Evolutionary conservation across 495 filamentous ascomycete genomes (phyloP), one percentile per base, ranked within the genome.

Genomic region (Bryoglossum gracile): DNA sequence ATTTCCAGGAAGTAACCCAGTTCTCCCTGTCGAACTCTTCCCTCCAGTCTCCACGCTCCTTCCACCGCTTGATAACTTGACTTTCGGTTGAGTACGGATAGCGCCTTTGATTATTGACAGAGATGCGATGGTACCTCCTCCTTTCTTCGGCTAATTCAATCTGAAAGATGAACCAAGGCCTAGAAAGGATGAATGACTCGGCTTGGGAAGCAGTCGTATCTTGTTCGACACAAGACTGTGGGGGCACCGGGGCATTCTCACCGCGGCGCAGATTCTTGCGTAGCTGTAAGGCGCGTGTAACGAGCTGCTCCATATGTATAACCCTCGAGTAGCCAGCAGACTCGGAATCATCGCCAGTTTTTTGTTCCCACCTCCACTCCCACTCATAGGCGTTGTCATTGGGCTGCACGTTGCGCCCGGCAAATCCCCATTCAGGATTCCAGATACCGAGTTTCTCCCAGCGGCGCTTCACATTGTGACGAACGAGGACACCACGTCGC

Each of bases 131-230:
- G 17, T 36, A 48, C 19, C 44, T 48, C n/a, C 8, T 32, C 30
- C 21, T 48, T 38, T 48, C 44, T 48, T 48, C 30, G 4, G 30
- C 30, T n/a, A 48, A 36, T 35, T 48, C 30, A 25, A 48, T 48
- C 44, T 16, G 28, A 48, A 48, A 48, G 26, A 48, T 2, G 30
- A 47, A 56, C 53, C 48, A 56, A 22, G 48, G 48, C 42, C 48
- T 52, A 17, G 53, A 56, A 14, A 38, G 52, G 24, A 56, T 51
- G 36, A 56, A 56, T 13, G 48, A 51, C 42, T 56, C 53, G 34
- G 48, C 48, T 33, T 51, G 33, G 33, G 23, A 34, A 24, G 26
- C 19, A 26, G 41, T 37, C n/a, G 35, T 22, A 34, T 41, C 53
- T 37, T 51, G 22, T 17, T 9, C 14, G 42, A 56, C 35, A 16